A percentile compares a stretch with the other conserved stretches of the same genome.
Evolutionary conservation across 1,284 basidiomycete species (phyloP).

Genomic region (Pulchroboletus neoregius): DNA sequence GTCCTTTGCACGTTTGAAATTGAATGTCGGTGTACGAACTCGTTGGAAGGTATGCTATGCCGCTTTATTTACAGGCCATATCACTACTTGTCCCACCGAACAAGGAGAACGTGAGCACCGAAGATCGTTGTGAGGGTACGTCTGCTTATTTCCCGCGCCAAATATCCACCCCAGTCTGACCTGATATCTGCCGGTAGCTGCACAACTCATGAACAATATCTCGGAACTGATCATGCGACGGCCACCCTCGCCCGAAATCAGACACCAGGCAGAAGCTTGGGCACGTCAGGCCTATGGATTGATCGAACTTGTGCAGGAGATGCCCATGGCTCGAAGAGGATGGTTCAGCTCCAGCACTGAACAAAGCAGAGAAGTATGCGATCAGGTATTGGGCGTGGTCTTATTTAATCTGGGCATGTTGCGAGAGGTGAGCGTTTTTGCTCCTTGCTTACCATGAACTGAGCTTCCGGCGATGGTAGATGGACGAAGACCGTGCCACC

Average conservation of each 20-base stretch:
- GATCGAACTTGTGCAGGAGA: constrained; percentile 37
- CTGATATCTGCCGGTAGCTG: constrained; percentile 40
- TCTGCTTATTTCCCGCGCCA: not conserved
- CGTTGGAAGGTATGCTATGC: constrained; percentile 53
- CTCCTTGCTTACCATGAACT: not conserved
- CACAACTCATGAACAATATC: constrained; percentile 67
- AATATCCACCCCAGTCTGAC: not conserved
- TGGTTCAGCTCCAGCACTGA: constrained; percentile 23
- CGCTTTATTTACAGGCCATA: constrained; percentile 63
- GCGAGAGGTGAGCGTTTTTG: constrained; percentile 37
- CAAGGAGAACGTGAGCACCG: constrained; percentile 35
- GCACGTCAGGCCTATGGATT: constrained; percentile 52
- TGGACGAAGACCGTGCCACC: constrained; percentile 44
- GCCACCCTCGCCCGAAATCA: constrained; percentile 42
- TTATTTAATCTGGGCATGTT: constrained; percentile 59
- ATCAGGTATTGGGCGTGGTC: constrained; percentile 54
- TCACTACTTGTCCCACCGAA: constrained; percentile 59
- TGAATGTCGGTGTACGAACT: not conserved
- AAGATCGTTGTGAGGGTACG: constrained; percentile 59
- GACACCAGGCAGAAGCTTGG: constrained; percentile 59
- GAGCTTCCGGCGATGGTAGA: constrained; percentile 33
- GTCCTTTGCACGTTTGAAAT: constrained; percentile 25
- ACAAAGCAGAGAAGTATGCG: constrained; percentile 40
- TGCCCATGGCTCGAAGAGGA: constrained; percentile 22
- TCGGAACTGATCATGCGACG: constrained; percentile 54